Conservation (phyloP, 257 asterid genomes). For the Solanum megistacrolobum region DNA sequence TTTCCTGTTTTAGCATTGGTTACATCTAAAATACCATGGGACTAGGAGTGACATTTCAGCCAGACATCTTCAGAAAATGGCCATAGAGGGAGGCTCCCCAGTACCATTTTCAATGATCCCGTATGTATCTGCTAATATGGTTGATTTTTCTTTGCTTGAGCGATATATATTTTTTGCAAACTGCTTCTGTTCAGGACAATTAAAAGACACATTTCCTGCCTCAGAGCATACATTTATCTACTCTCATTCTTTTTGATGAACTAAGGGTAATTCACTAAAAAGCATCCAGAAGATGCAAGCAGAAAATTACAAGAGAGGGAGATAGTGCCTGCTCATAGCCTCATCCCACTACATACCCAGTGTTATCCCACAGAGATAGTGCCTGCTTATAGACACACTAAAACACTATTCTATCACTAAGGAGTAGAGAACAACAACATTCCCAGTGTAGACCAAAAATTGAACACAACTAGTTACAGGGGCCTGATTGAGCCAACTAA, state of each 20-base stretch:
- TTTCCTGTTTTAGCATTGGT: slow-evolving; percentile 51
- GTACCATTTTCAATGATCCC: slow-evolving; percentile 59
- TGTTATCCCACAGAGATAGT: not conserved
- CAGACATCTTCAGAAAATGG: slow-evolving; percentile 39
- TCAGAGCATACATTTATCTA: not conserved
- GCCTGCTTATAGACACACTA: not conserved
- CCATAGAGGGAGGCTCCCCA: slow-evolving; percentile 31
- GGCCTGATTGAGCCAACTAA: not conserved
- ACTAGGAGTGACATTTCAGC: slow-evolving; percentile 45
- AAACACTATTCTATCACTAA: not conserved
- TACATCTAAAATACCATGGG: slow-evolving; percentile 59
- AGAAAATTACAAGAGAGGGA: not conserved
- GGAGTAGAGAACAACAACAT: not conserved
- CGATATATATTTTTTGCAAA: not conserved
- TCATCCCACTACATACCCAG: not conserved
- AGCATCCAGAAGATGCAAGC: not conserved
- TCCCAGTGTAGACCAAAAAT: not conserved
- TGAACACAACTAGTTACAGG: not conserved
- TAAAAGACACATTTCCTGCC: not conserved
- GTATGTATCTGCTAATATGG: slow-evolving; percentile 27
- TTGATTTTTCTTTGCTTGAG: not conserved
- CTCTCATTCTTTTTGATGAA: not conserved
- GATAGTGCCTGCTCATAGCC: not conserved
- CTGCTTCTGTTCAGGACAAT: not conserved
- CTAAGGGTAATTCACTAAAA: not conserved